Percentiles rank a stretch among this genome's conserved stretches.
Evolutionary conservation across 2,329 filamentous ascomycete species (phyloP).

Genomic region (Diplocarpon rosae): DNA sequence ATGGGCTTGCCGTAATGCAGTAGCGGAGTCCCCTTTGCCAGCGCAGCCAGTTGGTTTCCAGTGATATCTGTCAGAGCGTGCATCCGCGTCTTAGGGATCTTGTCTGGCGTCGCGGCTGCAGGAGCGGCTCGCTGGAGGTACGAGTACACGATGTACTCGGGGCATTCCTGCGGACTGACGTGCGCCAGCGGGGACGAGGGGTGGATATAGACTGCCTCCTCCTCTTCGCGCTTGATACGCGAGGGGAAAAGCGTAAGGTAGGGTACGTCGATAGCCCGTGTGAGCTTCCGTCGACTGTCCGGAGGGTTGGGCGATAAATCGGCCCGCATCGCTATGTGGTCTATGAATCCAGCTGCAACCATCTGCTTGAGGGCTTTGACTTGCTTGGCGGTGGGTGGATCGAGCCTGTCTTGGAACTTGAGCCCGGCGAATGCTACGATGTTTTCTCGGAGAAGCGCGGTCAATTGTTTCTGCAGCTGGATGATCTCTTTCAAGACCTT

Average conservation of each 20-base stretch:
- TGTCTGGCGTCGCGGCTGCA: slow-evolving; percentile 34
- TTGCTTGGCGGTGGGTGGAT: slow-evolving; percentile 53
- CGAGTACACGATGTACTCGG: slow-evolving; percentile 78
- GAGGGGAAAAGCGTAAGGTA: slow-evolving; percentile 78
- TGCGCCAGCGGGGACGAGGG: slow-evolving; percentile 72
- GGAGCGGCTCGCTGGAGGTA: slow-evolving; percentile 63
- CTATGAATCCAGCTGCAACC: slow-evolving; percentile 82
- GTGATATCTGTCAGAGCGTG: slow-evolving; percentile 74
- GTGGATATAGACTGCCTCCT: slow-evolving; percentile 71
- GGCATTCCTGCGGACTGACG: slow-evolving; percentile 59
- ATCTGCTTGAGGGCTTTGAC: slow-evolving; percentile 81
- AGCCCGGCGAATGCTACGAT: slow-evolving; percentile 53
- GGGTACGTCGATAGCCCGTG: slow-evolving; percentile 81
- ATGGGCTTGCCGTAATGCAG: slow-evolving; percentile 82
- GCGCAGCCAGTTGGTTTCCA: slow-evolving; percentile 60
- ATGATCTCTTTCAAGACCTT: slow-evolving; percentile 81
- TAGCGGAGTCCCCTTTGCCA: slow-evolving; percentile 78
- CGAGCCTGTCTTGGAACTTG: slow-evolving; percentile 43
- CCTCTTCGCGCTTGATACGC: slow-evolving; percentile 33
- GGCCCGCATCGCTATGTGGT: slow-evolving; percentile 85
- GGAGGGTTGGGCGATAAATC: slow-evolving; percentile 71
- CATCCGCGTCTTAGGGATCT: slow-evolving; percentile 71
- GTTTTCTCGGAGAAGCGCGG: slow-evolving; percentile 66
- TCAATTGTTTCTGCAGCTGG: slow-evolving; percentile 74
- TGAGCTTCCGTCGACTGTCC: slow-evolving; percentile 56